phyloP scores from a whole-genome alignment of 179 eudicot species.

The Heliamphora pulchella region DNA sequence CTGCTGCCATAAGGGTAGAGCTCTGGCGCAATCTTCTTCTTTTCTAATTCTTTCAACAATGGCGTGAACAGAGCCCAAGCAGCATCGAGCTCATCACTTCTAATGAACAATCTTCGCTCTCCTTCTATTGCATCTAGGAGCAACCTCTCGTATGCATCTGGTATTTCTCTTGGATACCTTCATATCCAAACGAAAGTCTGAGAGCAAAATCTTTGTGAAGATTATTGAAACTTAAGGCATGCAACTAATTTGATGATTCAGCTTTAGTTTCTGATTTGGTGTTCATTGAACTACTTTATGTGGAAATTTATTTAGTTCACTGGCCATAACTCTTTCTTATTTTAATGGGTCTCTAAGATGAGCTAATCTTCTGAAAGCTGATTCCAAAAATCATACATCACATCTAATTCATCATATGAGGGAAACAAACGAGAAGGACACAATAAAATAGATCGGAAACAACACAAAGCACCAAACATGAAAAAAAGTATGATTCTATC shows the following conservation, averaged over 20 bases:
- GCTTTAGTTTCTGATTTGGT: conserved; percentile 2
- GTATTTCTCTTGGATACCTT: conserved; percentile 69
- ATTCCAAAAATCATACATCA: background rate
- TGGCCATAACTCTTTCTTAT: background rate
- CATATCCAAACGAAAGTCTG: conserved; percentile 5
- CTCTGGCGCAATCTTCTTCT: conserved; percentile 64
- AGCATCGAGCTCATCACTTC: conserved; percentile 92
- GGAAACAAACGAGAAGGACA: background rate
- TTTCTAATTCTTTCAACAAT: conserved; percentile 59
- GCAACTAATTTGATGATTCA: background rate
- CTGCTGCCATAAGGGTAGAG: conserved; percentile 71
- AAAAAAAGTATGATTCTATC: background rate
- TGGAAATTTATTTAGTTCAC: background rate
- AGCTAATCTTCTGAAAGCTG: background rate
- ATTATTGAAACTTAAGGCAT: background rate
- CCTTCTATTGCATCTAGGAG: conserved; percentile 81
- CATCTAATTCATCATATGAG: background rate
- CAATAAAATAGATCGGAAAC: no score
- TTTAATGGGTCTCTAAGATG: background rate
- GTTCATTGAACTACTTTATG: background rate
- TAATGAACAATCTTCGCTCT: conserved; percentile 71
- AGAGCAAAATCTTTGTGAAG: background rate
- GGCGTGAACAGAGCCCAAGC: conserved; percentile 86
- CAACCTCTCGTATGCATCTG: conserved; percentile 83
- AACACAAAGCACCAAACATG: background rate